Evolutionary conservation across 2,329 filamentous ascomycete species (phyloP).

Genomic region (Hirsutella minnesotensis): DNA sequence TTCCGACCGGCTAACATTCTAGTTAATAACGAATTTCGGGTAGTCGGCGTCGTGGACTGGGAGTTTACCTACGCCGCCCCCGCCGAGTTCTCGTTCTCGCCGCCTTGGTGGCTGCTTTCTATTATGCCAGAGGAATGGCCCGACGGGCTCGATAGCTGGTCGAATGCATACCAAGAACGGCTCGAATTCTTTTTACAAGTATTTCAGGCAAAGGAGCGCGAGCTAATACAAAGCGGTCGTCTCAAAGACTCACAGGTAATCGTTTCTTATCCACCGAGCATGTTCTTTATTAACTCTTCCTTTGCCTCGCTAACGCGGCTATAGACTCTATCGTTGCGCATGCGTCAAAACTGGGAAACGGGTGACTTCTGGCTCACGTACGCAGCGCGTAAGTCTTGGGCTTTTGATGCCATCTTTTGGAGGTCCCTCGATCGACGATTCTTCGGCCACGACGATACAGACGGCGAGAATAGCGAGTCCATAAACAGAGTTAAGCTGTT

Average conservation of each 20-base stretch:
- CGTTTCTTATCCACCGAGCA: too few species aligned
- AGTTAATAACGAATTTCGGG: slow-evolving; percentile 11
- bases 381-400: slow-evolving; percentile 23
- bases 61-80: slow-evolving; percentile 25
- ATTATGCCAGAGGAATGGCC: slow-evolving; percentile 19
- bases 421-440: slow-evolving; percentile 20
- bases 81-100: slow-evolving; percentile 19
- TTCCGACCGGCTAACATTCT: slow-evolving; percentile 21
- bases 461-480: slow-evolving; percentile 2
- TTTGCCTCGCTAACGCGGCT: too few species aligned
- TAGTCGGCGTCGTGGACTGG: slow-evolving; percentile 27
- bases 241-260: slow-evolving; percentile 1
- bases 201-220: slow-evolving; percentile 17
- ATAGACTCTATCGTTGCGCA: slow-evolving; percentile 17
- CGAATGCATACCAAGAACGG: slow-evolving; percentile 16
- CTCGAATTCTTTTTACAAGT: slow-evolving; percentile 20
- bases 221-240: slow-evolving; percentile 1
- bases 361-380: slow-evolving; percentile 21
- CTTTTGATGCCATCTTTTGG: slow-evolving; percentile 25
- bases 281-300: too few species aligned
- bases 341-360: slow-evolving; percentile 24
- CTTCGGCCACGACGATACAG: slow-evolving; percentile 15
- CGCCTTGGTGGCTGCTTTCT: slow-evolving; percentile 27
- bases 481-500: slow-evolving; percentile 12
- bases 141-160: slow-evolving; percentile 17